Conservation (phyloP, 371 early-diverging fungal genomes). For the Modicella reniformis region DNA sequence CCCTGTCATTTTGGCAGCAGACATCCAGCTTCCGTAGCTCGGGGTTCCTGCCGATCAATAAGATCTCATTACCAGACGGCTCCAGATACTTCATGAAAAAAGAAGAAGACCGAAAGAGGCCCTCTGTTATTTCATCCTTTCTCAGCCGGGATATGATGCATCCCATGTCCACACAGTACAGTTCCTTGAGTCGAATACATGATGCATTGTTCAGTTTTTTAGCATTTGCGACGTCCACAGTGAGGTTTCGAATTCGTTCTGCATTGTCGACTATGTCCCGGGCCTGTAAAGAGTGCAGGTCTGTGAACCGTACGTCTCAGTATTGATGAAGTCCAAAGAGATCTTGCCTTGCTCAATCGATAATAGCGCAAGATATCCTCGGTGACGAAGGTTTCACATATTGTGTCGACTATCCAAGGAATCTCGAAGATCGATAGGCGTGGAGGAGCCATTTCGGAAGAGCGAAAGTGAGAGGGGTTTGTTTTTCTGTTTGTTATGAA, state of each 20-base stretch:
- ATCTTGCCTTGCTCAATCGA: not conserved
- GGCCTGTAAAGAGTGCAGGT: conserved; percentile 9
- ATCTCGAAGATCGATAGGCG: conserved; percentile 19
- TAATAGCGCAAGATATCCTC: conserved; percentile 11
- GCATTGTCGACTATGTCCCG: conserved; percentile 18
- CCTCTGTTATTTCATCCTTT: not conserved
- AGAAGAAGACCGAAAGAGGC: too few relatives aligned
- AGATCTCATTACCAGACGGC: not conserved
- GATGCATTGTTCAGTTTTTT: not conserved
- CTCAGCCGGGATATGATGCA: conserved; percentile 6
- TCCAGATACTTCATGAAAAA: not conserved
- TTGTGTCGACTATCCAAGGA: conserved; percentile 8
- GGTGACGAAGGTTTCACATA: conserved; percentile 9
- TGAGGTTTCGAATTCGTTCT: conserved; percentile 3
- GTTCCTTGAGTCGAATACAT: conserved; percentile 6
- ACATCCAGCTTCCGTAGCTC: not conserved
- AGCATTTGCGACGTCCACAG: conserved; percentile 22
- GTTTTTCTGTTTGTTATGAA: too few relatives aligned
- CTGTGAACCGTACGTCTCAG: not conserved
- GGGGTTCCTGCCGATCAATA: not conserved
- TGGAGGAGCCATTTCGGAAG: not conserved
- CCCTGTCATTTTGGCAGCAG: not conserved
- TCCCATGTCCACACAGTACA: conserved; percentile 14
- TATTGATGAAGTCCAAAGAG: conserved; percentile 9
- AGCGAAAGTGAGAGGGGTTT: too few relatives aligned